Conservation (phyloP, 345 rosid species). For the Populus ilicifolia region DNA sequence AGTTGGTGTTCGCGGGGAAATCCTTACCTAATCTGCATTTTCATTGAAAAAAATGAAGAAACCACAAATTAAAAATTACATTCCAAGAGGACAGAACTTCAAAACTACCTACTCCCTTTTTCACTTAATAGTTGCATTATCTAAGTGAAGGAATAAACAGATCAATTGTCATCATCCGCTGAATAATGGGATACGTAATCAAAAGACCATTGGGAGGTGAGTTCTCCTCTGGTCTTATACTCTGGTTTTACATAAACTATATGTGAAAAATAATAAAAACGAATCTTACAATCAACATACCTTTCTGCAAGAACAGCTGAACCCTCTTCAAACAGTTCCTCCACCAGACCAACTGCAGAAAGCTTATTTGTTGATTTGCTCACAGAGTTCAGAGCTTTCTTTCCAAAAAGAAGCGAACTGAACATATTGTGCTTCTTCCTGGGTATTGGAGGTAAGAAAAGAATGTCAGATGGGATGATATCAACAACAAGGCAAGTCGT, state of each 20-base stretch:
- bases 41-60: not conserved
- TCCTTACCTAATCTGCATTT: conserved; percentile 84
- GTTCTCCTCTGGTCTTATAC: not conserved
- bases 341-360: conserved; percentile 88
- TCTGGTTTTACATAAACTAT: not conserved
- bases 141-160: not conserved
- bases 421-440: conserved; percentile 69
- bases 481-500: conserved; percentile 99
- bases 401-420: conserved; percentile 60
- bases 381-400: conserved; percentile 40
- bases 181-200: not conserved
- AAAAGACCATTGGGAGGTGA: not conserved
- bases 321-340: conserved; percentile 99
- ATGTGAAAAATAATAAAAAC: not conserved
- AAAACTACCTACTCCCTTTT: not conserved
- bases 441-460: conserved; percentile 58
- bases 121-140: not conserved
- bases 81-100: not conserved
- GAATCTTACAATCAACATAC: conserved; percentile 27
- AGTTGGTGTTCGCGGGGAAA: conserved; percentile 42
- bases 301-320: conserved; percentile 95
- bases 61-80: not conserved
- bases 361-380: conserved; percentile 72
- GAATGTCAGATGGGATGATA: conserved; percentile 78
- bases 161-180: not conserved